Percentiles rank a stretch among this genome's conserved stretches.
Evolutionary conservation across 257 asterid genomes (phyloP).

Genomic region (Haberlea rhodopensis): DNA sequence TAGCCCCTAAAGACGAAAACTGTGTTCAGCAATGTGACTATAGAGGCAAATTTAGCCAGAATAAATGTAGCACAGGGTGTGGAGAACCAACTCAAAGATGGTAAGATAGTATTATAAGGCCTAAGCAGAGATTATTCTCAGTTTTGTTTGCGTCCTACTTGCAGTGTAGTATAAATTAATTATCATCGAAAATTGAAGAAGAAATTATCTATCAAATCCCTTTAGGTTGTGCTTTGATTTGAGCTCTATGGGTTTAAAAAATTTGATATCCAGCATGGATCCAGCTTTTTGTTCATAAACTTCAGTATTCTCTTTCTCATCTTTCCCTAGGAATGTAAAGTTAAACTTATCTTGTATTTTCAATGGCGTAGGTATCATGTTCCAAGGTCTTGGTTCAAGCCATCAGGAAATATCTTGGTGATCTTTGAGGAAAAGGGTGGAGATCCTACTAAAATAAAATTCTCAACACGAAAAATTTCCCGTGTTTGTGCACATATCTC

Average conservation of each 20-base stretch:
- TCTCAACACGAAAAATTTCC: conserved; percentile 56
- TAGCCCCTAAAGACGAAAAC: conserved; percentile 56
- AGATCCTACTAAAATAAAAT: conserved; percentile 61
- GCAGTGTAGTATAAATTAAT: too few species aligned
- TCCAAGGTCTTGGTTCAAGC: conserved; percentile 95
- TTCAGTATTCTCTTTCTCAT: too few species aligned
- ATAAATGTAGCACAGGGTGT: conserved; percentile 83
- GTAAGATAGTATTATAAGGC: conserved; percentile 35
- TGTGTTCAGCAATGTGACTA: conserved; percentile 73
- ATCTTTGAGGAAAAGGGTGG: conserved; percentile 90
- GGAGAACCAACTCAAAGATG: conserved; percentile 92
- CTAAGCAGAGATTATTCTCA: background rate
- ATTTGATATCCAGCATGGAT: background rate
- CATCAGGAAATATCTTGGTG: conserved; percentile 69
- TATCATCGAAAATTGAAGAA: too few species aligned
- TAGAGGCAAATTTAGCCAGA: conserved; percentile 77
- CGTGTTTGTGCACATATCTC: conserved; percentile 49
- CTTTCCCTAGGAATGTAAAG: background rate
- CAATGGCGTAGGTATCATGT: conserved; percentile 68
- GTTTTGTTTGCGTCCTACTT: too few species aligned
- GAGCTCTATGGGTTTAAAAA: too few species aligned
- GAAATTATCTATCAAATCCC: too few species aligned
- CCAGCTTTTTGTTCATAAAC: too few species aligned
- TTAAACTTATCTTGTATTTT: conserved; percentile 10
- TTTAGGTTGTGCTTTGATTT: too few species aligned